These are phyloP conservation scores for Collybiopsis confluens DNA, from an alignment of 768 basidiomycete species.

Conservation along the genomic window DNA sequence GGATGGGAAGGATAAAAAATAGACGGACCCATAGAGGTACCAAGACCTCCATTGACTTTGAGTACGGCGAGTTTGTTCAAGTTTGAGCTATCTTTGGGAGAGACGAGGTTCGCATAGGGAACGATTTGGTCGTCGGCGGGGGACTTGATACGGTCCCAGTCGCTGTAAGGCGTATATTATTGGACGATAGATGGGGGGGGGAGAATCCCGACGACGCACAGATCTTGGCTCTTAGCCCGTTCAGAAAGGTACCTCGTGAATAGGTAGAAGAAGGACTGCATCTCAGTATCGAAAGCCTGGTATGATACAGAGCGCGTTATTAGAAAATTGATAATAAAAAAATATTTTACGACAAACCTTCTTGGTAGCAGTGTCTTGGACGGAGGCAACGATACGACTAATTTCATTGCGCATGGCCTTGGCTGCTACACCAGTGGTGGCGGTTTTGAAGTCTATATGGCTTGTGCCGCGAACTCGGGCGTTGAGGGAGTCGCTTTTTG, in stretches of 20 bases:
- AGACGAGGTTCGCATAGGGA: constrained; percentile 70
- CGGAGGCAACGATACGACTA: constrained; percentile 84
- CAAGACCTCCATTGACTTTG: constrained; percentile 93
- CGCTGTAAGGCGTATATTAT: constrained; percentile 44
- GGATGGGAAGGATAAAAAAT: constrained; percentile 2
- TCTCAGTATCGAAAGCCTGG: constrained; percentile 89
- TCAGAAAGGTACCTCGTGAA: constrained; percentile 93
- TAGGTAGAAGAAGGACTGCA: constrained; percentile 94
- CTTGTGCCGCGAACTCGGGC: constrained; percentile 71
- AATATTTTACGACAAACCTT: too few species aligned
- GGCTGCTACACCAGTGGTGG: constrained; percentile 87
- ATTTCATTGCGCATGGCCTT: constrained; percentile 99
- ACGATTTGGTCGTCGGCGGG: constrained; percentile 84
- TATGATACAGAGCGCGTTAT: too few species aligned
- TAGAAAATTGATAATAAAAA: too few species aligned
- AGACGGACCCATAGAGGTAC: constrained; percentile 77
- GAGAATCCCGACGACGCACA: constrained; percentile 40
- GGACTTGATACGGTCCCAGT: constrained; percentile 87
- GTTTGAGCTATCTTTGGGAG: constrained; percentile 52
- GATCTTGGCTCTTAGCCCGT: constrained; percentile 79
- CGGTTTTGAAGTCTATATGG: constrained; percentile 97
- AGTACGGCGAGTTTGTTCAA: constrained; percentile 93
- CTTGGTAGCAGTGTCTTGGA: constrained; percentile 74
- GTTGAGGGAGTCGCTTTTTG: constrained; percentile 63
- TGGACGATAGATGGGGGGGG: constrained; percentile 7